Conservation (phyloP, 1,284 basidiomycete genomes). For the Dichomitus squalens region DNA sequence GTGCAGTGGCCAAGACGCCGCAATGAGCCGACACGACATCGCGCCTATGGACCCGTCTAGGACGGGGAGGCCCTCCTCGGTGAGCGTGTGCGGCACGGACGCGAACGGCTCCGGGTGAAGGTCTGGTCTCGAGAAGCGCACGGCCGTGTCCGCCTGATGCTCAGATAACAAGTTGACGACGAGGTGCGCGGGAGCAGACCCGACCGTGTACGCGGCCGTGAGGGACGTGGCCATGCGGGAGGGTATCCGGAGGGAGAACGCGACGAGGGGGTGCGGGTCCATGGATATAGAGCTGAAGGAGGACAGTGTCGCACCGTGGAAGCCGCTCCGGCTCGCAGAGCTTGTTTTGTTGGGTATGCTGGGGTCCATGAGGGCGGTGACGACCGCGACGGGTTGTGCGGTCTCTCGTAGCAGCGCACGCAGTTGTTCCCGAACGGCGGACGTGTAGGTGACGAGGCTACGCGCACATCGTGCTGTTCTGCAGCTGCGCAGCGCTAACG, state of each 20-base stretch:
- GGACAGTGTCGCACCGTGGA: slow-evolving; percentile 89
- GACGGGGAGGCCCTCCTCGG: slow-evolving; percentile 57
- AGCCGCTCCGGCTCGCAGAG: slow-evolving; percentile 29
- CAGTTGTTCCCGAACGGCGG: slow-evolving; percentile 30
- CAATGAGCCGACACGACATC: slow-evolving; percentile 45
- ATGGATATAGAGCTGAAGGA: slow-evolving; percentile 92
- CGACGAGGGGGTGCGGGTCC: slow-evolving; percentile 83
- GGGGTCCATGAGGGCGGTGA: slow-evolving; percentile 40
- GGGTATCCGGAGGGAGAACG: slow-evolving; percentile 88
- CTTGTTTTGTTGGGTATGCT: neutral
- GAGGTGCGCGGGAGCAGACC: slow-evolving; percentile 44
- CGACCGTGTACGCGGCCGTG: slow-evolving; percentile 34
- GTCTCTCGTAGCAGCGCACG: slow-evolving; percentile 40
- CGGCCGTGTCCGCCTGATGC: slow-evolving; percentile 54
- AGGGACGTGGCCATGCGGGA: slow-evolving; percentile 79
- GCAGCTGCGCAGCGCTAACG: neutral
- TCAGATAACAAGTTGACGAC: slow-evolving; percentile 72
- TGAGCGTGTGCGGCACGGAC: slow-evolving; percentile 42
- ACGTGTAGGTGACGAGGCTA: neutral
- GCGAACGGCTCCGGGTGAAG: slow-evolving; percentile 60
- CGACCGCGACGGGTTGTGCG: slow-evolving; percentile 45
- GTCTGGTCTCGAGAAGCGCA: slow-evolving; percentile 66
- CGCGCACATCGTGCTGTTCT: neutral
- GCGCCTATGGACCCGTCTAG: slow-evolving; percentile 60
- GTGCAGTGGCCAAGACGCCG: slow-evolving; percentile 38